These are phyloP conservation scores for Pharus latifolius DNA, from an alignment of 176 grass and related monocot species.

Conservation along the genomic window DNA sequence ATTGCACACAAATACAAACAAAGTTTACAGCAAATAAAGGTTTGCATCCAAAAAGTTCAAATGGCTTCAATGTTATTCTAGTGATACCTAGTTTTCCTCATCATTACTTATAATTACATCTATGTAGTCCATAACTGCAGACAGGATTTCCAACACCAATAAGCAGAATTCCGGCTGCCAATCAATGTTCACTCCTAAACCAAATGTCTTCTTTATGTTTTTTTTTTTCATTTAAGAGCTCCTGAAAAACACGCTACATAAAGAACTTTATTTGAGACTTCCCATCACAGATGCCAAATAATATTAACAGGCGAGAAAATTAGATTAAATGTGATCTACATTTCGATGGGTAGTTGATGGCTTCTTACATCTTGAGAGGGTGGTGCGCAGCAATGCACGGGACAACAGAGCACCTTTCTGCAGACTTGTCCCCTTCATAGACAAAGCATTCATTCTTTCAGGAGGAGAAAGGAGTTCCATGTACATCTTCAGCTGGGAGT, in stretches of 20 bases:
- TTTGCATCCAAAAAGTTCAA: background rate
- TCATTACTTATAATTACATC: background rate
- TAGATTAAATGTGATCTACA: background rate
- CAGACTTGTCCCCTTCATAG: conserved; percentile 37
- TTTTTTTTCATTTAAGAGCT: background rate
- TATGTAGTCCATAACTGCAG: background rate
- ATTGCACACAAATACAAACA: background rate
- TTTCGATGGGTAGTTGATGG: background rate
- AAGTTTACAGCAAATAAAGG: background rate
- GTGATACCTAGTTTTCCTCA: background rate
- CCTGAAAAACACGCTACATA: background rate
- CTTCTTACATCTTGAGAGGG: conserved; percentile 88
- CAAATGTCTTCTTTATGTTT: background rate
- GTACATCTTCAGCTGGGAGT: conserved; percentile 57
- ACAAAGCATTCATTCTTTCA: conserved; percentile 53
- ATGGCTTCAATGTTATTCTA: background rate
- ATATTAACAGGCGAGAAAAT: background rate
- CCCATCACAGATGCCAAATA: background rate
- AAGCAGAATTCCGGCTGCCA: background rate
- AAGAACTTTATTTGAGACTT: background rate
- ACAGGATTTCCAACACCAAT: background rate
- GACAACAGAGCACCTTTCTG: conserved; percentile 64
- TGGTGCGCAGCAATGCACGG: conserved; percentile 64
- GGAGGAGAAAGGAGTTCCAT: conserved; percentile 60
- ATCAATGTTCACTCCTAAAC: background rate